Base-by-base conservation (phyloP, 805 yeast species). In the Maudiozyma turicensis region DNA sequence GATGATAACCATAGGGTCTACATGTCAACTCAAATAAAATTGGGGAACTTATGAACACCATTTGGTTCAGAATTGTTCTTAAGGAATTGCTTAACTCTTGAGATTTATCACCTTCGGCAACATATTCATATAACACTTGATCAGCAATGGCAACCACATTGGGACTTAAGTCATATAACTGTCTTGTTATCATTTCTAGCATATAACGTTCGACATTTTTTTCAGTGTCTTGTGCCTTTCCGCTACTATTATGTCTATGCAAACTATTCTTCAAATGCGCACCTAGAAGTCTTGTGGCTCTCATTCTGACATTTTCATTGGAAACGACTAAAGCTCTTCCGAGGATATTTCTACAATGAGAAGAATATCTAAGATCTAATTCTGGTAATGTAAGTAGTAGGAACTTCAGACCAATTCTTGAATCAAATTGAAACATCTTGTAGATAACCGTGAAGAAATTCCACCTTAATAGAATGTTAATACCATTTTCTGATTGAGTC, bases 361-460 rank as follows among this genome's bases (percentile, higher is more conserved):
- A 79, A 10, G 81, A 79, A 20, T 72, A 60, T 4, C 72, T 67
- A 54, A 80, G 80, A 53, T 82, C 82, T 61, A 90, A 67, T 46
- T 80, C 79, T 35, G 77, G 75, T 48, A 91, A 69, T 9, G 86
- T 72, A 6, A 77, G 59, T 32, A 75, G 66, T 10, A 85, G 68
- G 41, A 87, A 66, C 54, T 78, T 81, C 46, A 81, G 48, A 7
- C 63, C 80, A 33, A 85, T 69, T 37, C 72, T 63, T 10, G 77
- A 72, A 5, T 74, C 69, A 37, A 75, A 75, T 51, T 74, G 74
- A 14, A 85, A 72, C 48, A 89, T 76, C 56, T 86, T 86, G 57
- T 84, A 82, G 47, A 89, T 71, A 66, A 86, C 81, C 50, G 83
- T 89, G 66, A 87, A 86, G 51, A 91, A 75, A 56, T 89, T 84